Conservation (phyloP, 2,329 filamentous ascomycete genomes). For the Diatrype stigma region DNA sequence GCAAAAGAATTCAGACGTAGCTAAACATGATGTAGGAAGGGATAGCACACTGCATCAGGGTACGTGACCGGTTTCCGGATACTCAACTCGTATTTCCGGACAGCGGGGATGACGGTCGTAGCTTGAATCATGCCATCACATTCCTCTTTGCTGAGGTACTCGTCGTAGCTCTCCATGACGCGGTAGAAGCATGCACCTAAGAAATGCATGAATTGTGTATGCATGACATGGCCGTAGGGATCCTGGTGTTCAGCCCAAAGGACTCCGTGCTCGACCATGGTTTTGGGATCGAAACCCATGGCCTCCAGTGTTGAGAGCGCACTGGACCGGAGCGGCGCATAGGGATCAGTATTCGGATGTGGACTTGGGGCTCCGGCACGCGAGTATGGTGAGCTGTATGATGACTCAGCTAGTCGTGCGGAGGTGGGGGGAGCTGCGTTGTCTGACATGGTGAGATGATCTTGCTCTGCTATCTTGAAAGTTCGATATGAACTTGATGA, state of each 20-base stretch:
- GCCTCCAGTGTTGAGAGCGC: conserved; percentile 9
- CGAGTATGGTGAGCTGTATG: neutral
- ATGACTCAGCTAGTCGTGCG: neutral
- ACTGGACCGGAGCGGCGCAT: neutral
- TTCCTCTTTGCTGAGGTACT: conserved; percentile 18
- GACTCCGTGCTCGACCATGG: conserved; percentile 17
- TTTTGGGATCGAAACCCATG: conserved; percentile 13
- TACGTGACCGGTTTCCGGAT: conserved; percentile 12
- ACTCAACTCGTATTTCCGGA: conserved; percentile 17
- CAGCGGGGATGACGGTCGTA: conserved; percentile 13
- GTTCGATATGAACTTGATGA: no score
- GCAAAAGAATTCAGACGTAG: neutral
- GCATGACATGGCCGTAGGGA: conserved; percentile 22
- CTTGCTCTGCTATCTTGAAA: no score
- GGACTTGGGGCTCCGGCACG: neutral
- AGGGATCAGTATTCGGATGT: neutral
- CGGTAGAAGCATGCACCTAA: conserved; percentile 16
- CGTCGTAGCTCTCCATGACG: conserved; percentile 21
- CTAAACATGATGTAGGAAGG: neutral
- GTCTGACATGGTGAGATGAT: neutral
- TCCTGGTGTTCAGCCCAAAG: conserved; percentile 24
- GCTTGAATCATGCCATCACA: conserved; percentile 18
- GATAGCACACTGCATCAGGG: neutral
- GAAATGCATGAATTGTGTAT: conserved; percentile 20
- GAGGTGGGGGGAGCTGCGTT: neutral